These are phyloP conservation scores for Kwoniella pini DNA, from an alignment of 768 basidiomycete genomes.

Conservation along the genomic window DNA sequence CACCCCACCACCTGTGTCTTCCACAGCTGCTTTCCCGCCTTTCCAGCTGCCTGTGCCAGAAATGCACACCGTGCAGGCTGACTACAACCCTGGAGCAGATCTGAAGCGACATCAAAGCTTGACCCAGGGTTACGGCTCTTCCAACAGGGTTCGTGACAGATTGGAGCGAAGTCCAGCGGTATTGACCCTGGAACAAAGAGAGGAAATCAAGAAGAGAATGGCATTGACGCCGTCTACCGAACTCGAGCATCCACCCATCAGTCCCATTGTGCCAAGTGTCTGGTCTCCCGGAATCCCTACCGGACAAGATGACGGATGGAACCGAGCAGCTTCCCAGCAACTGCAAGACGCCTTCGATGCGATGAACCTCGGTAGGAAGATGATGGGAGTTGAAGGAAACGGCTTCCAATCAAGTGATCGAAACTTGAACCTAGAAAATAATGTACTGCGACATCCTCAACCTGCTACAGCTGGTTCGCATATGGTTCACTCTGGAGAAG, in stretches of 20 bases:
- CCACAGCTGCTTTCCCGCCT: slow-evolving; percentile 43
- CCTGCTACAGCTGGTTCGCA: slow-evolving; percentile 12
- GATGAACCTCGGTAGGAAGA: slow-evolving; percentile 42
- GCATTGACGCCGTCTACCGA: slow-evolving; percentile 8
- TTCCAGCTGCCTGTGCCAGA: slow-evolving; percentile 27
- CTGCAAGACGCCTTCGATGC: slow-evolving; percentile 50
- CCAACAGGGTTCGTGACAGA: slow-evolving; percentile 31
- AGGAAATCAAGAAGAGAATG: slow-evolving; percentile 17
- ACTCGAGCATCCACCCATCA: slow-evolving; percentile 39
- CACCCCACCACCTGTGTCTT: slow-evolving; percentile 41
- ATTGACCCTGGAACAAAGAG: slow-evolving; percentile 34
- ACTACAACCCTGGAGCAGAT: slow-evolving; percentile 23
- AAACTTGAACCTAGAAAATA: slow-evolving; percentile 11
- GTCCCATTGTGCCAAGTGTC: slow-evolving; percentile 41
- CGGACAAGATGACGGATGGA: slow-evolving; percentile 42
- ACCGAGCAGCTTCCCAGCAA: slow-evolving; percentile 32
- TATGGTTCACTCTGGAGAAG: slow-evolving; percentile 19
- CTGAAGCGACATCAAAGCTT: slow-evolving; percentile 47
- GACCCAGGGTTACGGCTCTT: slow-evolving; percentile 35
- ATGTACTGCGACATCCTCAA: slow-evolving; percentile 19
- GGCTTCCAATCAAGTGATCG: not conserved
- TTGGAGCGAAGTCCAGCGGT: slow-evolving; percentile 40
- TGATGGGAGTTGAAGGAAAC: slow-evolving; percentile 26
- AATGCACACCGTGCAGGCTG: not conserved
- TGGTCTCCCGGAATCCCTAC: slow-evolving; percentile 35